phyloP scores from a whole-genome alignment of 495 filamentous ascomycete genomes.

The Trichoderma reesei region DNA sequence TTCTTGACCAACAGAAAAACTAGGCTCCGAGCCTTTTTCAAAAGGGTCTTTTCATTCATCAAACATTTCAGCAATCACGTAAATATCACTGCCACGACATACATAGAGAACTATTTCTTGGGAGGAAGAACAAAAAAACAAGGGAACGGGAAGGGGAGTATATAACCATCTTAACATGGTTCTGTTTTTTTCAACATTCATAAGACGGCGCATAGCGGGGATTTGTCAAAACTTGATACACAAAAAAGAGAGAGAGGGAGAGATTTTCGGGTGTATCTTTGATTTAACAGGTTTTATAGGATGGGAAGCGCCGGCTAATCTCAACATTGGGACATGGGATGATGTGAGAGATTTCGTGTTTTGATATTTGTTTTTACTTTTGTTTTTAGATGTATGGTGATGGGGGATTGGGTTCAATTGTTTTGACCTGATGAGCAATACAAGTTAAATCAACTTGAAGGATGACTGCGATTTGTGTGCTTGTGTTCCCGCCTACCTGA shows the following conservation, averaged over 20 bases:
- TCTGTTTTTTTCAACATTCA: not conserved
- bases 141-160: not conserved
- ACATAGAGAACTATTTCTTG: not conserved
- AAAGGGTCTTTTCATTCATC: no score
- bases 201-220: not conserved
- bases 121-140: not conserved
- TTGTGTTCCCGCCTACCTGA: no score
- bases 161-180: not conserved
- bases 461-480: no score
- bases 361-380: not conserved
- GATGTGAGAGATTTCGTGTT: not conserved
- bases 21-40: no score
- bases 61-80: not conserved
- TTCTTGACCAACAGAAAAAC: no score
- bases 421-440: no score
- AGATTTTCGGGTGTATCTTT: not conserved
- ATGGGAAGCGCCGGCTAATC: constrained; percentile 5
- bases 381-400: not conserved
- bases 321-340: constrained; percentile 2
- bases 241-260: not conserved
- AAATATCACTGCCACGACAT: constrained; percentile 1
- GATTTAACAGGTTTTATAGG: not conserved
- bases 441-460: no score
- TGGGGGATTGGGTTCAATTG: no score
- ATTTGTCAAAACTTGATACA: no score